These are phyloP conservation scores for Mycena haematopus DNA, from an alignment of 768 basidiomycete genomes.

Conservation along the genomic window DNA sequence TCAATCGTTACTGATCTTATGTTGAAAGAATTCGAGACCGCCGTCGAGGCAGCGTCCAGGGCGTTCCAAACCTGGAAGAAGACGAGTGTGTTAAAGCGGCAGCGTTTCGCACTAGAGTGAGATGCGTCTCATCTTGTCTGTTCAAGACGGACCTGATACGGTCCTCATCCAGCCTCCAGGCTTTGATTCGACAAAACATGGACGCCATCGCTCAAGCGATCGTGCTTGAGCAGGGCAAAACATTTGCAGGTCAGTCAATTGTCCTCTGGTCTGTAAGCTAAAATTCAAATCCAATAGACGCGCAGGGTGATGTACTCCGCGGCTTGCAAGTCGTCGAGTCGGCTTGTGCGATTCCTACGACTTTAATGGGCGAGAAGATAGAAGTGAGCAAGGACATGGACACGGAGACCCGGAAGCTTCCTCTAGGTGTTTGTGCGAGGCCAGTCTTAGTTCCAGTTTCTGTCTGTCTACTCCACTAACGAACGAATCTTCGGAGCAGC, in stretches of 20 bases:
- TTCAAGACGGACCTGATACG: conserved; percentile 1
- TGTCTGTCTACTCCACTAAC: not conserved
- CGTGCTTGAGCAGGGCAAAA: conserved; percentile 98
- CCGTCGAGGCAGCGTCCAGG: conserved; percentile 82
- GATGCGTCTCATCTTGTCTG: not conserved
- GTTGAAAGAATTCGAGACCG: conserved; percentile 76
- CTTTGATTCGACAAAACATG: conserved; percentile 82
- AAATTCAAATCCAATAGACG: conserved; percentile 58
- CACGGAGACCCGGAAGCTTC: conserved; percentile 82
- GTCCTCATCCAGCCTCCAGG: conserved; percentile 59
- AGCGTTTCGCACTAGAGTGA: conserved; percentile 88
- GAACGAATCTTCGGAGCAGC: conserved; percentile 32
- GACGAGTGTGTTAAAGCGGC: conserved; percentile 84
- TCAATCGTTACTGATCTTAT: conserved; percentile 1
- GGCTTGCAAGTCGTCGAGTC: conserved; percentile 91
- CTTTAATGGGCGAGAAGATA: conserved; percentile 87
- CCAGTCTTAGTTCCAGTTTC: not conserved
- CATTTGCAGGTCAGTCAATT: conserved; percentile 65
- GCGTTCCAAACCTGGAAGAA: conserved; percentile 92
- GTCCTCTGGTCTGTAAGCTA: not conserved
- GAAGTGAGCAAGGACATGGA: conserved; percentile 99
- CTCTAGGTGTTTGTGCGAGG: conserved; percentile 84
- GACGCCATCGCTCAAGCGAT: conserved; percentile 89
- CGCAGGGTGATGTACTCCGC: conserved; percentile 92
- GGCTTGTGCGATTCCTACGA: conserved; percentile 81